These are phyloP conservation scores for Colletotrichum cordylinicola DNA, from an alignment of 2,329 filamentous ascomycete species.

Conservation along the genomic window DNA sequence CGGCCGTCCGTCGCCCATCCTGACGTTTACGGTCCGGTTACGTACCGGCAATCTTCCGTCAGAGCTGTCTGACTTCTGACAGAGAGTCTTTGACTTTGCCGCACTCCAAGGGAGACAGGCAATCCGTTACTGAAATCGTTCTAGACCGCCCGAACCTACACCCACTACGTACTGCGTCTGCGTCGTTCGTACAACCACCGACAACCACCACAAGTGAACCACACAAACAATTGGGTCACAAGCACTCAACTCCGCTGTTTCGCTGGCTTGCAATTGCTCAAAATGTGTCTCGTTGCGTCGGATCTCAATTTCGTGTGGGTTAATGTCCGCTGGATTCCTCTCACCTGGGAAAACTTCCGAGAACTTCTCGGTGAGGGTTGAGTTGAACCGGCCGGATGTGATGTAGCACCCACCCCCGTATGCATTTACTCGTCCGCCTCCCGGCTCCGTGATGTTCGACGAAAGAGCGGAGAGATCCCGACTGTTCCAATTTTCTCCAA, in stretches of 20 bases:
- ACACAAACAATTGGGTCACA: background rate
- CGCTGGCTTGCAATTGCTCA: background rate
- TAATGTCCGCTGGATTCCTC: background rate
- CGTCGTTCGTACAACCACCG: no score
- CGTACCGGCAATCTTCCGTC: slow-evolving; percentile 12
- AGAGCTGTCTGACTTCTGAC: background rate
- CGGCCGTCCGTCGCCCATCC: background rate
- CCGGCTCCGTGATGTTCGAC: background rate
- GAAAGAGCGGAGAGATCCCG: background rate
- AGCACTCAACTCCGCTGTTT: background rate
- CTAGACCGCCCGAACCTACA: background rate
- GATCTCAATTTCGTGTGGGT: background rate
- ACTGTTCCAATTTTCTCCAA: background rate
- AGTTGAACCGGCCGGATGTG: background rate
- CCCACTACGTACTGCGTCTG: background rate
- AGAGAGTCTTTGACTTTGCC: background rate
- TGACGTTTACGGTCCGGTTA: background rate
- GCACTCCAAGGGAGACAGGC: background rate
- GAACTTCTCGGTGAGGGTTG: slow-evolving; percentile 4
- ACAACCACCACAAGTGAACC: background rate
- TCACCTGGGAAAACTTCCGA: background rate
- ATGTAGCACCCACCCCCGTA: background rate
- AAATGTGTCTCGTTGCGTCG: background rate
- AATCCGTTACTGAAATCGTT: slow-evolving; percentile 11
- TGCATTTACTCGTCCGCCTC: background rate